Base-by-base conservation (phyloP, 495 filamentous ascomycete species). In the Penicillium subrubescens region DNA sequence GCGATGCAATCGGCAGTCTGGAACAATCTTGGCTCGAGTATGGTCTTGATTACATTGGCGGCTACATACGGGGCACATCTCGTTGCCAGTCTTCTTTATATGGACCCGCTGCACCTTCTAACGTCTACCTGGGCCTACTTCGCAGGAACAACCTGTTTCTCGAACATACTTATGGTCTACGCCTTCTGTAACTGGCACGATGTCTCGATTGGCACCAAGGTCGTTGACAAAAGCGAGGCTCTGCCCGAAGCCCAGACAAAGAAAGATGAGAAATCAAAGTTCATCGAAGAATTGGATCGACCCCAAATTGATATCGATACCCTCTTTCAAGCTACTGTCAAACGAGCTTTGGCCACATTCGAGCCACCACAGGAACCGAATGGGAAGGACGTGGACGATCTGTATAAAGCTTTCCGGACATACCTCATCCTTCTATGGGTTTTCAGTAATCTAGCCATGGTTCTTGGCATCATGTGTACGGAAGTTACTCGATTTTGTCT, bases 171-270 rank as follows among this genome's bases (percentile, higher is more conserved):
- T 65, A 98, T 94, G 82, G 93, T 97, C 51, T 99, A 99, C 78
- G 92, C 82, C 55, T 99, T 97, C 86, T 94, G 93, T 87, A 99
- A 99, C 81, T 99, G 95, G 95, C 95, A 99, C 79, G 95, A 99
- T 78, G 95, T 98, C 54, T 97, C 94, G 21, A 98, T 95, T 94
- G 95, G 95, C 82, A 97, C 95, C 76, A 98, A 99, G 81, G 95
- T 94, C 72, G 91, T 94, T 6, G 95, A 99, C 77, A 97, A 97
- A 78, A 89, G 89, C 25, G 93, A 97, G 65, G 91, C 91, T 12
- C 83, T 98, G 25, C 96, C 95, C 5, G 92, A 93, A 5, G 95
- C 89, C 0, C 84, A 87, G 65, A 92, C 92, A 1, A 89, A 88
- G 57, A 95, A 94, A 71, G 87, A 86, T 58, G 87, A 84, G 35